A percentile compares a stretch with the other conserved stretches of the same genome.
Conservation (phyloP, 164 flowering plant species). For the Annona cherimola region DNA sequence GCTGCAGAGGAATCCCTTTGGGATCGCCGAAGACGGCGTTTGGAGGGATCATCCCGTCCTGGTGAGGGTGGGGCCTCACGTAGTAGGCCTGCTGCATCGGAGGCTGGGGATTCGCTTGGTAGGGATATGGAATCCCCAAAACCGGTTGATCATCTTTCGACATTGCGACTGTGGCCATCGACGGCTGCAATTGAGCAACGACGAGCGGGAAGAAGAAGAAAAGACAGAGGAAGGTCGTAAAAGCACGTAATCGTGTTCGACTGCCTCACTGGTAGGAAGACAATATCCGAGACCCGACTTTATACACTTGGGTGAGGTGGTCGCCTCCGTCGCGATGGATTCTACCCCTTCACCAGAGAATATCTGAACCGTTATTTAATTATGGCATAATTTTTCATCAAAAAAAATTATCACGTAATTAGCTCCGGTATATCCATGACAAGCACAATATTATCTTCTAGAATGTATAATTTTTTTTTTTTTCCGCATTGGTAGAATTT, state of each 20-base stretch:
- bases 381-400: no score
- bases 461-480: no score
- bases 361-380: no score
- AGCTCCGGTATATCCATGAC: no score
- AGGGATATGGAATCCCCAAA: conserved; percentile 53
- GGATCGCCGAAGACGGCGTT: conserved; percentile 74
- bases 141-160: conserved; percentile 42
- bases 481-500: no score
- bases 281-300: not conserved
- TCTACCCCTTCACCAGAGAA: not conserved
- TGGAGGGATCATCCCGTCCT: conserved; percentile 63
- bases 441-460: no score
- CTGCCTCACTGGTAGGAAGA: not conserved
- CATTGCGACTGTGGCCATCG: conserved; percentile 5
- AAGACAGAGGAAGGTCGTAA: not conserved
- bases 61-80: conserved; percentile 50
- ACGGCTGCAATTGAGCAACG: not conserved
- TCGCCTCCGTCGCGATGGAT: not conserved
- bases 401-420: no score
- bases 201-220: not conserved
- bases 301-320: not conserved
- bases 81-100: conserved; percentile 25
- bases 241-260: conserved; percentile 3
- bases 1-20: conserved; percentile 73
- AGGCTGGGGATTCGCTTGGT: conserved; percentile 9